phyloP scores from a whole-genome alignment of 2,329 filamentous ascomycete species.

The Venturia aucupariae region DNA sequence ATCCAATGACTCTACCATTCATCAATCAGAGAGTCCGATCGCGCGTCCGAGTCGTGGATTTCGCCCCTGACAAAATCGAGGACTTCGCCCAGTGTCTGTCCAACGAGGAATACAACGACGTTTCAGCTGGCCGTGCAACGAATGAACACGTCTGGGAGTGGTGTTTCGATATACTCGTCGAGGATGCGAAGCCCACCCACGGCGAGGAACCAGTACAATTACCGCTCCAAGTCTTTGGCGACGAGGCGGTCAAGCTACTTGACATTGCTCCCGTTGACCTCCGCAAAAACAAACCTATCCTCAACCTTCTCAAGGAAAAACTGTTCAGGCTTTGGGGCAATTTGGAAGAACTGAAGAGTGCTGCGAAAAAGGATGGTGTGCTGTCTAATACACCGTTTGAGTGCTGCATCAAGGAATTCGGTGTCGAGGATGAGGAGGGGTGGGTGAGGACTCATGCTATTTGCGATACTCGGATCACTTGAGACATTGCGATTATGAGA shows the following conservation, averaged over 20 bases:
- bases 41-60: conserved; percentile 72
- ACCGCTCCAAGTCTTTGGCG: conserved; percentile 52
- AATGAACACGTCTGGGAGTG: conserved; percentile 58
- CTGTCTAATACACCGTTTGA: conserved; percentile 36
- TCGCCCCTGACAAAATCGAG: conserved; percentile 57
- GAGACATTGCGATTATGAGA: neutral
- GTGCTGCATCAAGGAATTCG: conserved; percentile 36
- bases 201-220: conserved; percentile 21
- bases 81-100: conserved; percentile 54
- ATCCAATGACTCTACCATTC: conserved; percentile 55
- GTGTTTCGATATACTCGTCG: conserved; percentile 70
- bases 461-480: conserved; percentile 22
- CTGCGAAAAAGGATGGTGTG: conserved; percentile 20
- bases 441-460: conserved; percentile 27
- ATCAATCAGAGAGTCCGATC: conserved; percentile 62
- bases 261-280: conserved; percentile 42
- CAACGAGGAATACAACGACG: conserved; percentile 30
- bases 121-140: conserved; percentile 34
- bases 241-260: conserved; percentile 48
- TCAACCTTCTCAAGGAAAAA: conserved; percentile 48
- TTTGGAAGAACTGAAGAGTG: conserved; percentile 58
- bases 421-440: conserved; percentile 22
- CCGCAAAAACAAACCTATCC: conserved; percentile 31
- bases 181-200: conserved; percentile 47
- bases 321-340: conserved; percentile 81